Evolutionary conservation across 208 protist genomes (phyloP).

Genomic region (Leptomonas pyrrhocoris): DNA sequence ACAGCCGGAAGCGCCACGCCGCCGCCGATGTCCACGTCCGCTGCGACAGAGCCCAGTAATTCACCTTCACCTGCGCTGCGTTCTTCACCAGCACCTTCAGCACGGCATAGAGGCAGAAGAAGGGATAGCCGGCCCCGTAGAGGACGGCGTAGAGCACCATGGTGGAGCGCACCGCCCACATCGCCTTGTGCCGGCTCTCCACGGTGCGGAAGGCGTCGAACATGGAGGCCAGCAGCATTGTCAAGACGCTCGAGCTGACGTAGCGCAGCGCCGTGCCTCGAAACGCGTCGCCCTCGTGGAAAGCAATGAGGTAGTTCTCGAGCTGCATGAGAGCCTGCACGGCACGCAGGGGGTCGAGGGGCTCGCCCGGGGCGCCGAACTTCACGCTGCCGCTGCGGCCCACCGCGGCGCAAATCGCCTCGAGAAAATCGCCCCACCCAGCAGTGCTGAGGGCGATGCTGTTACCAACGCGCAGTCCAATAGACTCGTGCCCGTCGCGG

Average conservation of each 20-base stretch:
- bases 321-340: conserved; percentile 72
- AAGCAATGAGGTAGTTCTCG: conserved; percentile 76
- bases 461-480: conserved; percentile 27
- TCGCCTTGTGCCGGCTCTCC: conserved; percentile 34
- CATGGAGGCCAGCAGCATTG: conserved; percentile 53
- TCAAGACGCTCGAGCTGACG: conserved; percentile 39
- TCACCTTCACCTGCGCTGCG: conserved; percentile 63
- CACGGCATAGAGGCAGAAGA: conserved; percentile 55
- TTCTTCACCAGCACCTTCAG: conserved; percentile 78
- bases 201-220: conserved; percentile 78
- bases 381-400: conserved; percentile 34
- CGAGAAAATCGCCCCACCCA: conserved; percentile 71
- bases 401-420: conserved; percentile 50
- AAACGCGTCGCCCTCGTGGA: conserved; percentile 60
- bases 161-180: conserved; percentile 42
- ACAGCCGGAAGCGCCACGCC: conserved; percentile 77
- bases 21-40: conserved; percentile 64
- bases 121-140: conserved; percentile 57
- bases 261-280: conserved; percentile 52
- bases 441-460: conserved; percentile 59
- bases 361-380: conserved; percentile 24
- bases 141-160: conserved; percentile 48
- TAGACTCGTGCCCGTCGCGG: conserved; percentile 45
- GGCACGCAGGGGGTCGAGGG: conserved; percentile 65
- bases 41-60: conserved; percentile 54